Evolutionary conservation across 352 stramenopile genomes (phyloP), one percentile per base, ranked within the genome.

Genomic region (Phytophthora foliorum): DNA sequence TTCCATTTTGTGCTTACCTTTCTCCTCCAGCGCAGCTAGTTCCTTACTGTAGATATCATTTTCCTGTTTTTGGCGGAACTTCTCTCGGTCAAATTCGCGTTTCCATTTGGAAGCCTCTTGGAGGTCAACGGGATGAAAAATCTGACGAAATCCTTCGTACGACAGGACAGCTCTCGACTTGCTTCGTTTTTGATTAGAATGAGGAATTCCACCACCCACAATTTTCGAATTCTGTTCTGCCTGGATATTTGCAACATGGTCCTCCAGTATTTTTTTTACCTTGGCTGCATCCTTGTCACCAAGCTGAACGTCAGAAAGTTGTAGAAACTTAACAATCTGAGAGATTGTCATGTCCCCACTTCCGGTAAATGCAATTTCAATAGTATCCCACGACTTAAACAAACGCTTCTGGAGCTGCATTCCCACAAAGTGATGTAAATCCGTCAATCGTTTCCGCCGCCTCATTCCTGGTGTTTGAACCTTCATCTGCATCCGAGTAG

Each of bases 241-340:
- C 17, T 59, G 58, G 49, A 69, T 59, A 19, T 49, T 34, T 19
- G 50, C 21, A 17, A 78, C 48, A 38, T 91, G 82, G n/a, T 77
- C 64, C 27, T 91, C 72, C n/a, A 93, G 73, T 52, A 92, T 87
- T 3, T 54, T 39, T 17, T 90, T 66, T 21, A 93, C 80, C 46
- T 90, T 93, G 2, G 57, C 72, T 41, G 81, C 81, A 45, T 93
- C 83, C 6, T 62, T 65, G 0, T 72, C 67, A 24, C 81, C 84
- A 32, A 93, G 61, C n/a, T 93, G 80, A 1, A 92, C 78, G 46
- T 91, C 83, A 3, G 85, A 93, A 41, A 82, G 70, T 41, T 90
- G 80, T 14, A 93, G 57, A 36, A 93, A 91, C 41, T 93, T 92
- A 36, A 89, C 65, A 53, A 93, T 89, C 49, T 93, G 85, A 1